Evolutionary conservation across 768 basidiomycete species (phyloP), one percentile per base, ranked within the genome.

Genomic region (Lanmaoa pseudosensibilis): DNA sequence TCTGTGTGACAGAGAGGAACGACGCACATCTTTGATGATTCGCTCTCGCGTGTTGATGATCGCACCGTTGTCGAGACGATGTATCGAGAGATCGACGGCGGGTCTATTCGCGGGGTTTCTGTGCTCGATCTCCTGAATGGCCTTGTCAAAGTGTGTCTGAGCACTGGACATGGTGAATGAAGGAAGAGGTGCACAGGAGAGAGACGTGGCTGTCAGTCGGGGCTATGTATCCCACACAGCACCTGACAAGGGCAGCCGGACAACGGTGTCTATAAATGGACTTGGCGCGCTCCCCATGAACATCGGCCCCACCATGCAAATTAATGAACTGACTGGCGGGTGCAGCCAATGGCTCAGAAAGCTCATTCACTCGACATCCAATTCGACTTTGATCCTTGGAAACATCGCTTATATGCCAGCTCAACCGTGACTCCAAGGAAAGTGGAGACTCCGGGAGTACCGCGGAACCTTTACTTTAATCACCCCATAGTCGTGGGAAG

Each of bases 81-180:
- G 68, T 39, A 57, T 46, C 11, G 68, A 69, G 37, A 63, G 46
- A 58, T 69, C 68, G 37, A 54, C 13, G 3, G 19, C 0, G 2
- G 65, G 68, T 46, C 32, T 61, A 16, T 67, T 59, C 11, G 16
- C n/a, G n/a, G 59, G 46, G 51, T 69, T 69, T 54, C 68, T 62
- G 55, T 65, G 65, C 43, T 69, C 57, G 59, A 69, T 65, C 60
- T 69, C 68, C 16, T 64, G 68, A 50, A 69, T 55, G 33, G 68
- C 68, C 46, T 69, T 69, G 64, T 69, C 58, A 19, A 69, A 61
- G 25, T 65, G 68, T 8, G 60, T 33, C 43, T 66, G 67, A 8
- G 41, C 23, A 33, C 1, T 51, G 46, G 51, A 39, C 68, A 69
- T 69, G 60, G 61, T 57, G 64, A 66, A 19, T 21, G 52, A n/a